A percentile compares a stretch with the other conserved stretches of the same genome.
Evolutionary conservation across 495 filamentous ascomycete species (phyloP).

Genomic region (Hyaloscypha hepaticicola): DNA sequence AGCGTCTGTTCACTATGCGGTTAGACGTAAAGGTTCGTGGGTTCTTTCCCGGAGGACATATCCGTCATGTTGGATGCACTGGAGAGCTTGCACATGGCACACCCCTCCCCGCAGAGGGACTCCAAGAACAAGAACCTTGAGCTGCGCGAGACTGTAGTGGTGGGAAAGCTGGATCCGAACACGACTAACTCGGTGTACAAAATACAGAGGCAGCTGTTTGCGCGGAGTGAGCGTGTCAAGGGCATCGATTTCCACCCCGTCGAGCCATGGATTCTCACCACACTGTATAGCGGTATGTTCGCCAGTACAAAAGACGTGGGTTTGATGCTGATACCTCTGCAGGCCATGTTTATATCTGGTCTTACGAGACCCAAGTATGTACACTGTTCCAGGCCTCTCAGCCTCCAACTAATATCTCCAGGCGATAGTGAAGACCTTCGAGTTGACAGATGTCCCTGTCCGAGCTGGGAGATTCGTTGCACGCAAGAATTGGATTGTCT

Average conservation of each 20-base stretch:
- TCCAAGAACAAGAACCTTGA: constrained; percentile 16
- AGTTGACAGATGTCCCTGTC: constrained; percentile 97
- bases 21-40: constrained; percentile 84
- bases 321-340: constrained; percentile 24
- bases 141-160: constrained; percentile 19
- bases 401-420: constrained; percentile 33
- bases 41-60: not conserved
- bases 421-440: constrained; percentile 98
- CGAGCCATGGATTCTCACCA: constrained; percentile 97
- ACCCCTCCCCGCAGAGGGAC: not conserved
- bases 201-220: constrained; percentile 73
- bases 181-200: constrained; percentile 25
- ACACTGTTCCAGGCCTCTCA: not conserved
- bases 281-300: constrained; percentile 83
- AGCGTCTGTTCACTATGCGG: constrained; percentile 64
- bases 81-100: constrained; percentile 5
- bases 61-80: constrained; percentile 7
- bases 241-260: constrained; percentile 97
- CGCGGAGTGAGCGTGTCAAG: constrained; percentile 88
- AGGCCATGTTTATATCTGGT: constrained; percentile 99
- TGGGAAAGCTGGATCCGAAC: constrained; percentile 26
- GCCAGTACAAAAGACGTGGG: constrained; percentile 12
- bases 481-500: constrained; percentile 99
- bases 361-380: constrained; percentile 85
- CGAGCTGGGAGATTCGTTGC: constrained; percentile 96